Evolutionary conservation across 2,329 filamentous ascomycete species (phyloP).

Genomic region (Clonostachys byssicola): DNA sequence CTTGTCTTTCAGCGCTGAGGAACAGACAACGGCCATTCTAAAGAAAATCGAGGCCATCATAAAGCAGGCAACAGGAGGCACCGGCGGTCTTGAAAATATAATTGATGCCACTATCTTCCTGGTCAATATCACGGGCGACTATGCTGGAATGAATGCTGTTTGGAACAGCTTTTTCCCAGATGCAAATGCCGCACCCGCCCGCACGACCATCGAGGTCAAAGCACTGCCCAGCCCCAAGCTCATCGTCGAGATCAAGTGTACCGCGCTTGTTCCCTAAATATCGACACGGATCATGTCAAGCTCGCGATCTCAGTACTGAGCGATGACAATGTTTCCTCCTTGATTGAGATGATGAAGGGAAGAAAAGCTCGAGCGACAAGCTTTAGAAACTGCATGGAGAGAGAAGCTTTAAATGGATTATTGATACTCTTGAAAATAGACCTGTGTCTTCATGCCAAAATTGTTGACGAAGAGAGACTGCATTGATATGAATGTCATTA

Average conservation of each 20-base stretch:
- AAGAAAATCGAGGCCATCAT: constrained; percentile 29
- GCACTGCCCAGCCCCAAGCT: constrained; percentile 21
- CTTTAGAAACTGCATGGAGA: too few relatives aligned
- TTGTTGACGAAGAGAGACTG: too few relatives aligned
- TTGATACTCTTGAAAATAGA: too few relatives aligned
- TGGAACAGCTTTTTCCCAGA: constrained; percentile 37
- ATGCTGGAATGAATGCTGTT: constrained; percentile 38
- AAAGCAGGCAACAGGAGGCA: constrained; percentile 25
- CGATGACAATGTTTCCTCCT: too few relatives aligned
- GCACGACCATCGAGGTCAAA: constrained; percentile 21
- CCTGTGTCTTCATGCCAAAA: too few relatives aligned
- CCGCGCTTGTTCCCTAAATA: constrained; percentile 11
- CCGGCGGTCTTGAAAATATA: constrained; percentile 26
- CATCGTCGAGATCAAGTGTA: constrained; percentile 22
- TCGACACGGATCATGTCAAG: too few relatives aligned
- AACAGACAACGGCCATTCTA: constrained; percentile 30
- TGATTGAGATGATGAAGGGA: too few relatives aligned
- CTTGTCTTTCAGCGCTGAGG: constrained; percentile 21
- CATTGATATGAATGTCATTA: too few relatives aligned
- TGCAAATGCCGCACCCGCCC: constrained; percentile 26
- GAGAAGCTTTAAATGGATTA: too few relatives aligned
- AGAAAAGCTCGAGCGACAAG: too few relatives aligned
- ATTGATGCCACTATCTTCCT: constrained; percentile 34
- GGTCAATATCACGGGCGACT: constrained; percentile 32
- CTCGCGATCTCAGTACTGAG: too few relatives aligned